phyloP scores from a whole-genome alignment of 371 early-diverging fungal species.

The Mortierella sp. region DNA sequence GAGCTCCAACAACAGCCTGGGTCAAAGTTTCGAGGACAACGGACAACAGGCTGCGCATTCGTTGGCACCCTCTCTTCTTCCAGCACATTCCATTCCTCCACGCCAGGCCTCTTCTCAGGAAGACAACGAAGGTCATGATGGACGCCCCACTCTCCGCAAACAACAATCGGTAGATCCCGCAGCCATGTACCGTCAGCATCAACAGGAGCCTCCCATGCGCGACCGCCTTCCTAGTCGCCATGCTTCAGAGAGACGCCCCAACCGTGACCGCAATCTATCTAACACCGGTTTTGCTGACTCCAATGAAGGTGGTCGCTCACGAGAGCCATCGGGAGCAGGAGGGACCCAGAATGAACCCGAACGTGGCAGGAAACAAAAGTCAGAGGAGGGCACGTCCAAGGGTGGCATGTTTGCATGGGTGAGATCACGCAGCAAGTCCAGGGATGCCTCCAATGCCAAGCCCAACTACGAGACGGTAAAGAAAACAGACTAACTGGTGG shows the following conservation, averaged over 20 bases:
- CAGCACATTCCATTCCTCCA: slow-evolving; percentile 19
- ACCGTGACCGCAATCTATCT: slow-evolving; percentile 23
- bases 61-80: slow-evolving; percentile 28
- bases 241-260: slow-evolving; percentile 42
- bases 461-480: slow-evolving; percentile 37
- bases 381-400: slow-evolving; percentile 34
- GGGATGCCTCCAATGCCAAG: slow-evolving; percentile 33
- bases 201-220: slow-evolving; percentile 17
- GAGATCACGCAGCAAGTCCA: slow-evolving; percentile 55
- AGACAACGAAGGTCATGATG: background rate
- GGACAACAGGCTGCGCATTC: slow-evolving; percentile 2
- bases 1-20: slow-evolving; percentile 20
- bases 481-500: background rate
- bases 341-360: slow-evolving; percentile 18
- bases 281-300: slow-evolving; percentile 6
- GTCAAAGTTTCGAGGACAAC: background rate
- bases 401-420: slow-evolving; percentile 46
- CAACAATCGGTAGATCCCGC: slow-evolving; percentile 49
- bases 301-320: slow-evolving; percentile 6
- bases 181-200: slow-evolving; percentile 41
- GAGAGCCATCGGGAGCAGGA: slow-evolving; percentile 19
- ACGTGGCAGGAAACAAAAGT: slow-evolving; percentile 33
- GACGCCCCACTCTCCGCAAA: slow-evolving; percentile 37
- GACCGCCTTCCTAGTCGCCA: slow-evolving; percentile 37
- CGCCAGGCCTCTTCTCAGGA: background rate